phyloP scores from a whole-genome alignment of 2,329 filamentous ascomycete genomes.

The Elsinoe australis region DNA sequence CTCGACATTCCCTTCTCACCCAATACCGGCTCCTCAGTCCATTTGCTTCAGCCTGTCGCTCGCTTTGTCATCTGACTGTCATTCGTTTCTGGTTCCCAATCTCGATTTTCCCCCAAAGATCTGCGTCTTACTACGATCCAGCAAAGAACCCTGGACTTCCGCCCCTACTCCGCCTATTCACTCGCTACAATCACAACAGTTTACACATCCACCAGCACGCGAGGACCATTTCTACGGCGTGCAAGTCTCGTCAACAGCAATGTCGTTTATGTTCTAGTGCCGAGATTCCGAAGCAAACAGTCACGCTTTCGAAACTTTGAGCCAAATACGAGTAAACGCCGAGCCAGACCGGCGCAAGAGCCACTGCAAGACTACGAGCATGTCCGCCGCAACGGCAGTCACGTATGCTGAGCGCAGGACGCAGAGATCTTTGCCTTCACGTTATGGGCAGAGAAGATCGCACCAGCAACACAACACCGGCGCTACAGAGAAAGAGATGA shows the following conservation, averaged over 20 bases:
- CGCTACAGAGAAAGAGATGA: slow-evolving; percentile 1
- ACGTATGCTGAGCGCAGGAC: slow-evolving; percentile 2
- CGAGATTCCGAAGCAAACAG: neutral
- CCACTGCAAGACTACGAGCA: neutral
- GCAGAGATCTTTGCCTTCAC: neutral
- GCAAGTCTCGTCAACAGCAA: neutral
- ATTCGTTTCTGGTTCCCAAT: slow-evolving; percentile 8
- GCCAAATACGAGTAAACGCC: slow-evolving; percentile 4
- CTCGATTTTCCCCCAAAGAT: neutral
- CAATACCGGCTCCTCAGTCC: neutral
- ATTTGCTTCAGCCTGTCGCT: slow-evolving; percentile 5
- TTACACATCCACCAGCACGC: neutral
- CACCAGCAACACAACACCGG: neutral
- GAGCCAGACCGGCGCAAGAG: slow-evolving; percentile 2
- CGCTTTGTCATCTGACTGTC: slow-evolving; percentile 11
- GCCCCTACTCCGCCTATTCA: neutral
- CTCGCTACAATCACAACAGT: slow-evolving; percentile 2
- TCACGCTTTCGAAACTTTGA: neutral
- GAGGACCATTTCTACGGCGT: neutral
- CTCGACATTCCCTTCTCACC: slow-evolving; percentile 7
- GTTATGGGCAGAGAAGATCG: neutral
- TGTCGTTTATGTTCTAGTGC: neutral
- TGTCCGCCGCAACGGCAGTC: slow-evolving; percentile 4
- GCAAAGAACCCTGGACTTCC: too few species aligned
- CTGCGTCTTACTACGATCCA: too few species aligned